Base-by-base conservation (phyloP, 129 eudicot species). In the Chrysanthemum makinoi region DNA sequence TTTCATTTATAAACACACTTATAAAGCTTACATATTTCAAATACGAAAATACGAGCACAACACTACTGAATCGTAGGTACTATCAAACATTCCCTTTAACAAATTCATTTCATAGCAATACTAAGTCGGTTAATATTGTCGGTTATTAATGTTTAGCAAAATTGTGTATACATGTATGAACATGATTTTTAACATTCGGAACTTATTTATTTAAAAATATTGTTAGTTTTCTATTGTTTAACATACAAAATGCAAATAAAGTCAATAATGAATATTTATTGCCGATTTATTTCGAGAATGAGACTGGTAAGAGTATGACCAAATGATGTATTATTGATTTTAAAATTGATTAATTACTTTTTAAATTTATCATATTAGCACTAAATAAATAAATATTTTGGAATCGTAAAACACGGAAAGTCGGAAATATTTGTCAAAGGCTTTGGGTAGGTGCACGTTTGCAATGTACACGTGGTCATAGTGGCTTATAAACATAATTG, bases 261-360 rank as follows among this genome's bases (percentile, higher is more conserved):
- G 75, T 71, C 75, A 44, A 70, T n/a, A 48, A 46, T 57, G 16
- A 22, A 72, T 72, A 60, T 72, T 26, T 72, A 72, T 72, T 72
- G 77, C 69, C 77, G 77, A 10, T 26, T 60, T 67, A 75, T 75
- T 33, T 62, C 16, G 74, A 48, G 13, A 44, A 51, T 52, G 46
- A 39, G 62, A 75, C 61, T 16, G 17, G 14, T 17, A 6, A 47
- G 58, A 26, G 52, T 13, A n/a, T 28, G 53, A 28, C 51, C 10
- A 66, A 56, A 57, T 16, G 9, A 4, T 44, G 57, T 65, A 74
- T 74, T 39, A 53, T 19, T 54, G 48, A 39, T 65, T 11, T 54
- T 43, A 44, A 20, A 4, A 50, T 22, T n/a, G 5, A 22, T 46
- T 55, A 55, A 16, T 39, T 8, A 22, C 48, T 5, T 26, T 62